Evolutionary conservation across 768 basidiomycete genomes (phyloP).

Genomic region (Hericium erinaceus): DNA sequence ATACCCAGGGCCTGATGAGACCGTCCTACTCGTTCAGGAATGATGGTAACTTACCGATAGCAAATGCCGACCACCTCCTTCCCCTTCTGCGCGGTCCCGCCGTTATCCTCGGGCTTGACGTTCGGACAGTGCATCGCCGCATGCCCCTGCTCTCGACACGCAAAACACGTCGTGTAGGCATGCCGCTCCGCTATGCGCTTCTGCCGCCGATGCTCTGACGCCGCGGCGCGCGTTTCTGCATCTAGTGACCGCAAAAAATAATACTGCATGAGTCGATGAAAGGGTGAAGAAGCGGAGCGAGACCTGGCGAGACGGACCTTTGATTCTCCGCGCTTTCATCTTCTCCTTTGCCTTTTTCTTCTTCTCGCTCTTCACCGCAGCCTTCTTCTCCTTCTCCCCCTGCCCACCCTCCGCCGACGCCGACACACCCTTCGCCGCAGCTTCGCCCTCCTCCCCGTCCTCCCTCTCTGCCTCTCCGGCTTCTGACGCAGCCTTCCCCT

Average conservation of each 20-base stretch:
- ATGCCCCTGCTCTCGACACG: conserved; percentile 79
- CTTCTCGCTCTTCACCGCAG: conserved; percentile 20
- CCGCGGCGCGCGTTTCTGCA: conserved; percentile 21
- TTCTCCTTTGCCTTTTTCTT: conserved; percentile 22
- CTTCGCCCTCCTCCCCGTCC: not conserved
- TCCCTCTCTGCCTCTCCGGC: conserved; percentile 12
- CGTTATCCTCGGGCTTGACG: conserved; percentile 20
- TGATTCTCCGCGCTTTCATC: conserved; percentile 17
- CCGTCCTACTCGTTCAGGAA: not conserved
- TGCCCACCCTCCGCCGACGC: not conserved
- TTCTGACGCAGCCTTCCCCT: conserved; percentile 26
- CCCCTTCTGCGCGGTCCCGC: conserved; percentile 24
- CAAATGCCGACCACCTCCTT: conserved; percentile 61
- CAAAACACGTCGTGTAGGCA: conserved; percentile 67
- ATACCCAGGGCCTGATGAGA: not conserved
- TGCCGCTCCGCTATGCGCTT: conserved; percentile 52
- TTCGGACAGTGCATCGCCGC: conserved; percentile 74
- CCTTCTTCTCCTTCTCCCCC: conserved; percentile 13
- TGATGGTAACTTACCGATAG: conserved; percentile 19
- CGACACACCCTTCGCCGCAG: not conserved
- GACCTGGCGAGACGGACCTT: conserved; percentile 17
- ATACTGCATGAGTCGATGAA: too few species aligned
- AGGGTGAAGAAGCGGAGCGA: not conserved
- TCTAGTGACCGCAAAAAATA: not conserved
- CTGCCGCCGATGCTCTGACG: conserved; percentile 52